Conservation (phyloP, 306 rosid species). For the Castanopsis chinensis region DNA sequence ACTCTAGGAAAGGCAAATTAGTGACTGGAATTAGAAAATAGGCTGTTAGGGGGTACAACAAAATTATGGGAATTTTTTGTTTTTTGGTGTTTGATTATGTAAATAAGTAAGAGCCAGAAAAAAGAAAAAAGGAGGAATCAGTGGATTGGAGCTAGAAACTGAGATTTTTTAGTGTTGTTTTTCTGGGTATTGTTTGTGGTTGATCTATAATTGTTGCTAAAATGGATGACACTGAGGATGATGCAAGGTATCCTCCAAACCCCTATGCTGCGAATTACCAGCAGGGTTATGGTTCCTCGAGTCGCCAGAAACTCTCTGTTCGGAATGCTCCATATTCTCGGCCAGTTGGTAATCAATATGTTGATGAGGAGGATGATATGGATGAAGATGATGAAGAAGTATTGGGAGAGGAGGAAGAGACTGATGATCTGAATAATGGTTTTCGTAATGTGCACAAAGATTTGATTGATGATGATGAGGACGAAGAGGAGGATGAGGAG, state of each 20-base stretch:
- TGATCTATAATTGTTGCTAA: constrained; percentile 14
- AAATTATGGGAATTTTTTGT: not conserved
- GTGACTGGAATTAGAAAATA: not conserved
- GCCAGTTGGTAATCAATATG: constrained; percentile 33
- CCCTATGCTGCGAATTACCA: constrained; percentile 43
- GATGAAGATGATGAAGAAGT: constrained; percentile 51
- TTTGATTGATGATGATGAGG: constrained; percentile 16
- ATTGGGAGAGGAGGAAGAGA: constrained; percentile 46
- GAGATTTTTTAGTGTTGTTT: not conserved
- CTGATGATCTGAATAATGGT: constrained; percentile 45
- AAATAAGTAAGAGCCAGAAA: not conserved
- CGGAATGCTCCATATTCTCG: constrained; percentile 44
- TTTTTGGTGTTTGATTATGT: constrained; percentile 1
- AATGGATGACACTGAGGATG: constrained; percentile 83
- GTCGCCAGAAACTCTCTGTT: constrained; percentile 33
- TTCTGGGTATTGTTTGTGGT: constrained; percentile 20
- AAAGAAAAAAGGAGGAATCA: not conserved
- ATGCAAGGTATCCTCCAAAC: constrained; percentile 47
- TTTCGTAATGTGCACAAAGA: constrained; percentile 28
- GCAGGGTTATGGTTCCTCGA: constrained; percentile 48
- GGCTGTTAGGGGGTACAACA: not conserved
- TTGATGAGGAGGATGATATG: constrained; percentile 41
- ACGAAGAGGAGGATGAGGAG: constrained; percentile 30
- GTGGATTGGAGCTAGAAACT: constrained; percentile 17
- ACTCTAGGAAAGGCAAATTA: constrained; percentile 1